phyloP scores from a whole-genome alignment of 2,329 filamentous ascomycete genomes.

The Cylindrodendrum hubeiense region DNA sequence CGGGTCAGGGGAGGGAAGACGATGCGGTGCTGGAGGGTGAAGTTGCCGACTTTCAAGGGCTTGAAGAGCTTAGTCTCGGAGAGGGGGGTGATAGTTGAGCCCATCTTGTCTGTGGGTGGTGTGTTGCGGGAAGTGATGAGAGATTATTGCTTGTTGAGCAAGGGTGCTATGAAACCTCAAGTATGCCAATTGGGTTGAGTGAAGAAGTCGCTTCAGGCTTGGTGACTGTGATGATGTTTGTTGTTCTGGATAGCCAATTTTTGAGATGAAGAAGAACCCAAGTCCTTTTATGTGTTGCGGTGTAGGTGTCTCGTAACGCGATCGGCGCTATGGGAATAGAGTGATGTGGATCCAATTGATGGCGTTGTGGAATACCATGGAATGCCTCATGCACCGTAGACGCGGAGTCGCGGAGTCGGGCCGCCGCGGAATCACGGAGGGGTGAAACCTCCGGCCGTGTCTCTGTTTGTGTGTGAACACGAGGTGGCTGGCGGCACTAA shows the following conservation, averaged over 20 bases:
- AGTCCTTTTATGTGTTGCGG: neutral
- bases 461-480: neutral
- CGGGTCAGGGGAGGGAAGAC: constrained; percentile 56
- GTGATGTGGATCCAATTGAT: neutral
- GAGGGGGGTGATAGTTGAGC: neutral
- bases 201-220: neutral
- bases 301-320: neutral
- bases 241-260: neutral
- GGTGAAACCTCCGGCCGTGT: neutral
- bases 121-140: neutral
- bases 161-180: neutral
- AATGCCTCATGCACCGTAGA: neutral
- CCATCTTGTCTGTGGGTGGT: constrained; percentile 7
- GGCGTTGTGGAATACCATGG: neutral
- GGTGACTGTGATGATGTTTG: neutral
- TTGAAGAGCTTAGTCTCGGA: constrained; percentile 41
- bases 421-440: neutral
- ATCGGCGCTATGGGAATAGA: neutral
- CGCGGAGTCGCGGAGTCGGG: neutral
- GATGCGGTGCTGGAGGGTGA: constrained; percentile 38
- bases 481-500: neutral
- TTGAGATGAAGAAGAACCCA: neutral
- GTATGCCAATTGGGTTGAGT: neutral
- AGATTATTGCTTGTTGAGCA: neutral
- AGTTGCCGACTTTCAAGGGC: constrained; percentile 36